These are phyloP conservation scores for Warburgia ugandensis DNA, from an alignment of 164 flowering plant genomes.

Conservation along the genomic window DNA sequence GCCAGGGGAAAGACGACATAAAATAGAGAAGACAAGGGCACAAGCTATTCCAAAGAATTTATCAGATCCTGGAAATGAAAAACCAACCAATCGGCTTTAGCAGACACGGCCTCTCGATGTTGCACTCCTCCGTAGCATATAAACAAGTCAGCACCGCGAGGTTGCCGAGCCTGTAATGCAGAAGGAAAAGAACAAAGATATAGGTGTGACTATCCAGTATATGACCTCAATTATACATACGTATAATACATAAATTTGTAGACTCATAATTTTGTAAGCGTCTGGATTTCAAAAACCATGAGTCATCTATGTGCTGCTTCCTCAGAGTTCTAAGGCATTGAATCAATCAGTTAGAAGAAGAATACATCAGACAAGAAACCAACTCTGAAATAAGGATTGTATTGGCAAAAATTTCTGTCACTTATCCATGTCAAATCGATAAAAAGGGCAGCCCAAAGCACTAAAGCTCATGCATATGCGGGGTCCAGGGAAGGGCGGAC, in stretches of 20 bases:
- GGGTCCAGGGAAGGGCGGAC: no score
- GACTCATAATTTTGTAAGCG: no score
- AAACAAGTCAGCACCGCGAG: conserved; percentile 90
- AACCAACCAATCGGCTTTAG: conserved; percentile 92
- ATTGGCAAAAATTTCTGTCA: no score
- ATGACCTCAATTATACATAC: not conserved
- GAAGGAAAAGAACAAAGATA: not conserved
- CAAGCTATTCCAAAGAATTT: conserved; percentile 45
- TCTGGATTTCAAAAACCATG: no score
- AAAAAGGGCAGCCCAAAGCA: no score
- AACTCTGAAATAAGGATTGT: no score
- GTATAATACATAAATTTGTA: not conserved
- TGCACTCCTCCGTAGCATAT: conserved; percentile 91
- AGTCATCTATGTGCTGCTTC: no score
- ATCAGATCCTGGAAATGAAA: conserved; percentile 64
- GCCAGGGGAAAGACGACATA: no score
- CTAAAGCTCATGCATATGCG: no score
- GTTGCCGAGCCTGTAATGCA: conserved; percentile 70
- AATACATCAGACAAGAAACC: no score
- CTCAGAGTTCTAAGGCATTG: not conserved
- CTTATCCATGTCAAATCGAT: no score
- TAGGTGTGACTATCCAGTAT: not conserved
- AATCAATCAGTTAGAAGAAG: not conserved
- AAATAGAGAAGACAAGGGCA: not conserved
- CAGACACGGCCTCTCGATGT: conserved; percentile 73